phyloP scores from a whole-genome alignment of 2,329 filamentous ascomycete species.

The Fusarium sp. region DNA sequence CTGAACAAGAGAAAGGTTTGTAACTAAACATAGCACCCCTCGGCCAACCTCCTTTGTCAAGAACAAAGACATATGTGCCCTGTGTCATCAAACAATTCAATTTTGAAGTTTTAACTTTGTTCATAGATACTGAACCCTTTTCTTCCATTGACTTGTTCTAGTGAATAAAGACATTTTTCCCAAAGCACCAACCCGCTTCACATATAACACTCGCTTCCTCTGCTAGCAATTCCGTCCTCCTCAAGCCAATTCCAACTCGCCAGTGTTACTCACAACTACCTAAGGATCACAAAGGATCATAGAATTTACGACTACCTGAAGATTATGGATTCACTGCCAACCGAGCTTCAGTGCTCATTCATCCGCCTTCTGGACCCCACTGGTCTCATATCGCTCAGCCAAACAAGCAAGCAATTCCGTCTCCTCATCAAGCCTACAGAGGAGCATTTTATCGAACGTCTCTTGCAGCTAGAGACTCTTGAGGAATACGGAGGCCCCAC shows the following conservation, averaged over 20 bases:
- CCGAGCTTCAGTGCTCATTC: conserved; percentile 27
- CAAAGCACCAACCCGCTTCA: too few species aligned
- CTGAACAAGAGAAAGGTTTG: not conserved
- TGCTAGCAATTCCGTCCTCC: too few species aligned
- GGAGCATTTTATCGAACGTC: conserved; percentile 15
- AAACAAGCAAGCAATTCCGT: conserved; percentile 19
- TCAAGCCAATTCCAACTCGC: too few species aligned
- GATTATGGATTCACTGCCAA: too few species aligned
- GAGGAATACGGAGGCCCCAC: conserved; percentile 9
- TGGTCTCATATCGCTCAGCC: conserved; percentile 25
- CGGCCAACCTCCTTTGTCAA: not conserved
- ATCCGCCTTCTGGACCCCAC: conserved; percentile 30
- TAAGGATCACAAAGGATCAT: not conserved
- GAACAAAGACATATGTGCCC: not conserved
- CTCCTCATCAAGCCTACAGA: conserved; percentile 14
- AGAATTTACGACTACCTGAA: too few species aligned
- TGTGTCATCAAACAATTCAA: too few species aligned
- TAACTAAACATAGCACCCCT: not conserved
- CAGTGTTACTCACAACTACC: not conserved
- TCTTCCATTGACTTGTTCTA: too few species aligned
- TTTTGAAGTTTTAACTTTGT: too few species aligned
- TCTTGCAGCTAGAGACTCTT: conserved; percentile 7
- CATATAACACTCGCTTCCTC: too few species aligned
- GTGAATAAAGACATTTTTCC: too few species aligned
- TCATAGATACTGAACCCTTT: too few species aligned